Evolutionary conservation across 805 yeast genomes (phyloP), one percentile per base, ranked within the genome.

Genomic region (Barnettozyma siamensis): DNA sequence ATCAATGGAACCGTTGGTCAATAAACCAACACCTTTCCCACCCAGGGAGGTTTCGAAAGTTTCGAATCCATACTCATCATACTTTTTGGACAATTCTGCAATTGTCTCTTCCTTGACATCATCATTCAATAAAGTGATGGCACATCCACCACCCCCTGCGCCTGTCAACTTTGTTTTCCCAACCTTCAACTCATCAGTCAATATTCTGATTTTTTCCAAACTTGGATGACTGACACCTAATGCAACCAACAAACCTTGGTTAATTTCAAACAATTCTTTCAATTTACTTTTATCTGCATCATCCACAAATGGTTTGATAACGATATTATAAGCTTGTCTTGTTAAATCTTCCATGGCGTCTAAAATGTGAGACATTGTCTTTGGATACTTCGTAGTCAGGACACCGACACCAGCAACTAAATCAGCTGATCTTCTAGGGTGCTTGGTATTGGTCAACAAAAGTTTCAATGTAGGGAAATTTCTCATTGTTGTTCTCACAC

Each of bases 141-240:
- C 95, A 68, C 99, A 93, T 2, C 99, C 99, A 38, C 99, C 99
- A 17, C 99, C 99, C 28, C 99, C 99, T 0, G 99, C 99, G 32
- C 99, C 99, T 0, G 99, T 93, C 41, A 93, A 72, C 60, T 93
- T 93, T 0, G 99, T 91, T 43, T 83, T 79, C 7, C 99, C 99
- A 15, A 93, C 61, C 4, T 67, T 58, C 42, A 76, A 53, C 38
- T 70, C 72, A 55, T 84, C 89, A 19, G 87, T 73, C n/a, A 77
- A 65, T 17, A 75, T 63, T 54, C 79, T 82, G 23, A 91, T 77
- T 38, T 70, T 67, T 58, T 93, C 99, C 44, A 93, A 68, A n/a
- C 83, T 72, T 8, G 97, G 95, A 60, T 93, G 99, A 19, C 94
- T 82, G 9, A 93, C 99, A 3, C 96, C 96, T 13, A 93, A 61